Percentiles rank a stretch among this genome's conserved stretches.
These are phyloP conservation scores for Camellia oleifera DNA, from an alignment of 179 eudicot genomes.

Conservation along the genomic window DNA sequence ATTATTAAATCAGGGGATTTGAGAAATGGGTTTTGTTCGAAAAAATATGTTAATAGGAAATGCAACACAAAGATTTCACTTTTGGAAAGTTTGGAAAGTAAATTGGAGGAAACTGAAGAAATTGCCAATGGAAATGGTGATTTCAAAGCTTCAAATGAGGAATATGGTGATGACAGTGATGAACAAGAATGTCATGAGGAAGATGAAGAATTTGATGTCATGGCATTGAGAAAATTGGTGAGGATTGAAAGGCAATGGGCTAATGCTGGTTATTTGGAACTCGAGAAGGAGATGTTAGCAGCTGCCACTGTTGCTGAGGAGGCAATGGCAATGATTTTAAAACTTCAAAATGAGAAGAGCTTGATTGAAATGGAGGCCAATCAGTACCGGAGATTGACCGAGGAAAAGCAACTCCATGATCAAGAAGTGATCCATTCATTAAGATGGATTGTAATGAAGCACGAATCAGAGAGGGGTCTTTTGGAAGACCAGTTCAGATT, in stretches of 20 bases:
- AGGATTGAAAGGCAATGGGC: slow-evolving; percentile 46
- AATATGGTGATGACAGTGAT: neutral
- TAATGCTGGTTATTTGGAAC: slow-evolving; percentile 41
- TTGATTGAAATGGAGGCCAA: slow-evolving; percentile 5
- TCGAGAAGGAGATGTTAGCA: slow-evolving; percentile 73
- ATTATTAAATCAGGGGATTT: slow-evolving; percentile 15
- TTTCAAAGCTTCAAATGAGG: neutral
- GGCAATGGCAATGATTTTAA: slow-evolving; percentile 81
- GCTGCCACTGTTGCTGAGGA: slow-evolving; percentile 74
- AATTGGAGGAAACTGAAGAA: slow-evolving; percentile 23
- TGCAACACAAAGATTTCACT: slow-evolving; percentile 12
- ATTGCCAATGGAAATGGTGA: slow-evolving; percentile 12
- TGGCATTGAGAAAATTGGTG: slow-evolving; percentile 54
- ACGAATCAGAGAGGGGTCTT: no score
- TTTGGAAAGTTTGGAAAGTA: slow-evolving; percentile 21
- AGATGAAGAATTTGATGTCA: slow-evolving; percentile 46
- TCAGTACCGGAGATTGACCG: no score
- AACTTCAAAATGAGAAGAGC: slow-evolving; percentile 74
- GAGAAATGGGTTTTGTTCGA: slow-evolving; percentile 25
- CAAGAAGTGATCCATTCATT: no score
- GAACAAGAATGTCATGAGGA: slow-evolving; percentile 29
- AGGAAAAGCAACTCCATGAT: no score
- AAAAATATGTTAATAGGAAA: slow-evolving; percentile 10
- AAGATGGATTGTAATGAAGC: no score
- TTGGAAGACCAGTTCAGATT: no score